Percentiles rank a stretch among this genome's conserved stretches.
phyloP scores from a whole-genome alignment of 495 filamentous ascomycete genomes.

The Penicillium tannophilum region DNA sequence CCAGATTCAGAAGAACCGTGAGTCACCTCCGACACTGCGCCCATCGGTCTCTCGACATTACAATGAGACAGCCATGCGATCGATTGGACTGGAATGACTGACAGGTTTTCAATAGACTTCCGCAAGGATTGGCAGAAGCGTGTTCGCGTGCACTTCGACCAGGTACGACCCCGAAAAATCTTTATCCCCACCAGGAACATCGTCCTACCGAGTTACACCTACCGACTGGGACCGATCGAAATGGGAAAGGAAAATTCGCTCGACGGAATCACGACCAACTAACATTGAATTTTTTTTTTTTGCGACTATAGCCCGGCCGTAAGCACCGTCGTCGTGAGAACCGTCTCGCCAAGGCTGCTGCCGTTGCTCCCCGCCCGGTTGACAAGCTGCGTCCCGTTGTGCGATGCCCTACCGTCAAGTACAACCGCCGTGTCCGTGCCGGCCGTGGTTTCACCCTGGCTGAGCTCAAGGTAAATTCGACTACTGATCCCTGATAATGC shows the following conservation, averaged over 20 bases:
- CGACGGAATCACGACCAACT: constrained; percentile 29
- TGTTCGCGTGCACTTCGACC: constrained; percentile 97
- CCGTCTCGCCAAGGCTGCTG: constrained; percentile 87
- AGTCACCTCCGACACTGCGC: constrained; percentile 38
- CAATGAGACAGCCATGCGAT: constrained; percentile 16
- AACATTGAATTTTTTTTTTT: constrained; percentile 25
- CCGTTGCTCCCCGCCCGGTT: constrained; percentile 92
- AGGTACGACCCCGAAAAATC: constrained; percentile 65
- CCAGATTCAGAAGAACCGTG: constrained; percentile 97
- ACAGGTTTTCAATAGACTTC: constrained; percentile 71
- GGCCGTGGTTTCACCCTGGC: constrained; percentile 95
- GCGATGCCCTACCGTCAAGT: constrained; percentile 92
- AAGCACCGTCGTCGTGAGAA: constrained; percentile 89
- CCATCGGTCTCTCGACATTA: neutral
- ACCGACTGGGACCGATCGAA: constrained; percentile 18
- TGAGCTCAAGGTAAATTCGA: constrained; percentile 87
- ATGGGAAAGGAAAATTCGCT: constrained; percentile 14
- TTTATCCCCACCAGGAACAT: constrained; percentile 16
- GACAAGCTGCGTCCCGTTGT: constrained; percentile 96
- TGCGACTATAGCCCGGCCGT: constrained; percentile 74
- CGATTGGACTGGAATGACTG: constrained; percentile 28
- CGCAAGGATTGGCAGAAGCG: constrained; percentile 99
- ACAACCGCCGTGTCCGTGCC: constrained; percentile 96
- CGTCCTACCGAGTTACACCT: constrained; percentile 16
- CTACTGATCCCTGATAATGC: neutral